Evolutionary conservation across 805 yeast genomes (phyloP), one percentile per base, ranked within the genome.

Genomic region (Candida silvicultrix): DNA sequence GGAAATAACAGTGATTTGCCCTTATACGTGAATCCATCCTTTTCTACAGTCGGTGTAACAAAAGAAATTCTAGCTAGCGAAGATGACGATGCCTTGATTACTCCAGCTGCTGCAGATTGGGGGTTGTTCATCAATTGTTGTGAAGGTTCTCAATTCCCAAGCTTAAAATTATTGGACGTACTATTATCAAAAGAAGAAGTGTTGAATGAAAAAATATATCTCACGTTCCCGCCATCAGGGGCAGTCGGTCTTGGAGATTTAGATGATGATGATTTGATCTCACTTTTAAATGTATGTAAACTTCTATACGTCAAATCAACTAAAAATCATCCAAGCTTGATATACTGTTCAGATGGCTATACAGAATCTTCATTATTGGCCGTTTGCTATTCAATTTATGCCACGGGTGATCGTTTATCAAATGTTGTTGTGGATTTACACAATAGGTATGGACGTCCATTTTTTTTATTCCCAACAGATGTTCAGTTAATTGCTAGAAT

Each of bases 291-390:
- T 51, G 68, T 85, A 18, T 81, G 94, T 63, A 86, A 85, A 60
- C 65, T 85, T 36, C 66, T 89, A 16, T 81, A 80, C 49, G 64
- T 71, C 35, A 67, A 63, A 31, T 66, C 66, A 12, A 48, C 62
- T 1, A 40, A 47, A 40, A 50, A 58, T 18, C 50, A 51, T 3
- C 63, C 69, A 3, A 67, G 80, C 0, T 70, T 90, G 49, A 68
- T 90, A 10, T 83, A 80, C 59, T 89, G 96, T 58, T 77, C 86
- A 2, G 97, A 92, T 65, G 98, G 98, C 0, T 92, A 90, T 63
- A 88, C 97, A 0, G 97, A 89, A 59, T 84, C 90, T 43, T 80
- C 96, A 5, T 71, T 92, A n/a, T 64, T 90, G 36, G 77, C 80
- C 0, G 67, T 88, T 32, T 77, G 89, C 46, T 90, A 77, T 55